Percentiles rank a stretch among this genome's conserved stretches.
Conservation (phyloP, 2,329 filamentous ascomycete species). For the Macroventuria anomochaeta region DNA sequence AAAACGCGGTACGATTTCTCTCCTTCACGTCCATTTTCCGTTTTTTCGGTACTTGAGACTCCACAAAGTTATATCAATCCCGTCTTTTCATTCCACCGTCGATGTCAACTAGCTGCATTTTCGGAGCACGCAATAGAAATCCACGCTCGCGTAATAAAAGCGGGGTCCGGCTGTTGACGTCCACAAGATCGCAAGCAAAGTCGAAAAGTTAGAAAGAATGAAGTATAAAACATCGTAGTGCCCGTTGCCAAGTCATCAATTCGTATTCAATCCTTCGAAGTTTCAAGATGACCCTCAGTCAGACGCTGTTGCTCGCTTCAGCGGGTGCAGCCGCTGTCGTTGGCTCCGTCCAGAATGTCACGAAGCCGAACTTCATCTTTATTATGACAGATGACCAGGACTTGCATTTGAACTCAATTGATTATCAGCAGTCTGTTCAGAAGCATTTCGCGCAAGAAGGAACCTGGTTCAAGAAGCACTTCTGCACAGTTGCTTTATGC, state of each 20-base stretch:
- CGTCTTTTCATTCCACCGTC: not conserved
- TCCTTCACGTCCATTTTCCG: no score
- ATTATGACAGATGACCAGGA: conserved; percentile 75
- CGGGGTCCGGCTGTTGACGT: conserved; percentile 1
- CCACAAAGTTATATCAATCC: not conserved
- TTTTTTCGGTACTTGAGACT: not conserved
- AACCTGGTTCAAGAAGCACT: conserved; percentile 67
- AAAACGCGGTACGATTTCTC: not conserved
- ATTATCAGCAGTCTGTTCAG: conserved; percentile 65
- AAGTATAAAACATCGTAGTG: not conserved
- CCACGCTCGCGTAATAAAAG: conserved; percentile 12
- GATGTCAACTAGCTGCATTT: not conserved
- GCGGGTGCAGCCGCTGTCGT: conserved; percentile 8
- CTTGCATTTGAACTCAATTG: conserved; percentile 64
- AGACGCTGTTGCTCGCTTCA: conserved; percentile 14
- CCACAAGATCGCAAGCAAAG: not conserved
- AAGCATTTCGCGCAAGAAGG: conserved; percentile 65
- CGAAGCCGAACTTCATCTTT: conserved; percentile 65
- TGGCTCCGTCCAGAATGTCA: not conserved
- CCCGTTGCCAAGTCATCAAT: not conserved
- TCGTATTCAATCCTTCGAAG: not conserved
- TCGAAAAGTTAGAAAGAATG: not conserved
- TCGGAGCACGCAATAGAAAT: conserved; percentile 8
- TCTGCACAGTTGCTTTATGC: conserved; percentile 70
- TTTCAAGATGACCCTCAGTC: conserved; percentile 12